Conservation (phyloP, 768 basidiomycete genomes). For the Rhodotorula diobovata region DNA sequence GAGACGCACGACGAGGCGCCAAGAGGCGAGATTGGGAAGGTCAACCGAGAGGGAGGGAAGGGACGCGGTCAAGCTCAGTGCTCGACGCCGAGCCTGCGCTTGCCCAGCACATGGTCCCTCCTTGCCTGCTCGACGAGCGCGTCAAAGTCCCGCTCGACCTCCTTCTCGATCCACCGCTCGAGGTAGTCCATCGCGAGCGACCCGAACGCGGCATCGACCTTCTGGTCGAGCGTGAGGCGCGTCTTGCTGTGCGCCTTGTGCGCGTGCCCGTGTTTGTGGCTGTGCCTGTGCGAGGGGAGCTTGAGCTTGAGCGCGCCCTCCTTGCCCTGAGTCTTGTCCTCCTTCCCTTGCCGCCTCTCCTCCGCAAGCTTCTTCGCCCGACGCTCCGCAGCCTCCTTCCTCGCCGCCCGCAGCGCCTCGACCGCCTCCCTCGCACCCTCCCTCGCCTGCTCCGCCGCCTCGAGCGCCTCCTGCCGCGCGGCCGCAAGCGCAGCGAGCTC, state of each 20-base stretch:
- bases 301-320: not conserved
- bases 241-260: not conserved
- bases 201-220: not conserved
- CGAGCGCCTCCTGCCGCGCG: not conserved
- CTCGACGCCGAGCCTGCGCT: not conserved
- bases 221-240: not conserved
- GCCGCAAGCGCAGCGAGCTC: not conserved
- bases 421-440: not conserved
- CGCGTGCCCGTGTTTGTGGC: too few species aligned
- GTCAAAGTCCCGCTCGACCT: constrained; percentile 5
- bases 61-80: not conserved
- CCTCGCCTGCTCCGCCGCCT: not conserved
- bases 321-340: not conserved
- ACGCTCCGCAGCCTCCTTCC: too few species aligned
- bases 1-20: not conserved
- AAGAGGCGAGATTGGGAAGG: too few species aligned
- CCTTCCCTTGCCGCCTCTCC: not conserved
- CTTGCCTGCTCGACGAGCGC: not conserved
- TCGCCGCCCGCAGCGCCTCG: not conserved
- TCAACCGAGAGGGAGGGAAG: too few species aligned
- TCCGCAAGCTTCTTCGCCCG: not conserved
- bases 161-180: constrained; percentile 2
- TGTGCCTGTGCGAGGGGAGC: too few species aligned
- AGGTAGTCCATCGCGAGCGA: not conserved
- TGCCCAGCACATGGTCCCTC: not conserved